These are phyloP conservation scores for Daldinia bambusicola DNA, from an alignment of 495 filamentous ascomycete species.

Conservation along the genomic window DNA sequence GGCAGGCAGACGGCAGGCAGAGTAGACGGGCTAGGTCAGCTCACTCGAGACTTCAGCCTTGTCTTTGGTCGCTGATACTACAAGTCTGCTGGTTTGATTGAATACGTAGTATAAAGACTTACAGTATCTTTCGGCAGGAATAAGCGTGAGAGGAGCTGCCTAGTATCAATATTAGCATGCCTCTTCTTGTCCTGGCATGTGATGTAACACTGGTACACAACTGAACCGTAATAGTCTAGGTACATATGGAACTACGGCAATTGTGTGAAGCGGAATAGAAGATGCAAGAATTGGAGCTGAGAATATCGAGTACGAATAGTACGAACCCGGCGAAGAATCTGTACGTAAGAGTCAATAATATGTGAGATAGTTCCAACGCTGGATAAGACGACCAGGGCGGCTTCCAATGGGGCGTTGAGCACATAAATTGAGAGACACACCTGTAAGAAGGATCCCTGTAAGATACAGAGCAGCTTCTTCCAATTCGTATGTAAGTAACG, in stretches of 20 bases:
- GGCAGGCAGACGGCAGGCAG: background rate
- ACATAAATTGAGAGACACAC: slow-evolving; percentile 29
- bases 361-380: slow-evolving; percentile 1
- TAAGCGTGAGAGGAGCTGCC: background rate
- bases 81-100: background rate
- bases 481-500: slow-evolving; percentile 24
- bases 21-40: slow-evolving; percentile 28
- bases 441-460: slow-evolving; percentile 31
- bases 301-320: background rate
- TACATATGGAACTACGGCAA: background rate
- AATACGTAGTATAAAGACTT: background rate
- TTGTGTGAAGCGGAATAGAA: background rate
- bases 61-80: slow-evolving; percentile 14
- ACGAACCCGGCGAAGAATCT: slow-evolving; percentile 16
- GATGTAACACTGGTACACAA: background rate
- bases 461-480: background rate
- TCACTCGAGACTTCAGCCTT: slow-evolving; percentile 32
- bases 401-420: slow-evolving; percentile 24
- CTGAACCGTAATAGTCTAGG: background rate
- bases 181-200: background rate
- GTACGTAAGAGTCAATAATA: slow-evolving; percentile 15
- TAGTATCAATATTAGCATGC: background rate
- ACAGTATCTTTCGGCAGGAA: slow-evolving; percentile 2
- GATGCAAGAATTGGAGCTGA: slow-evolving; percentile 4
- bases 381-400: slow-evolving; percentile 1